Percentiles rank a stretch among this genome's conserved stretches.
Conservation (phyloP, 371 early-diverging fungal genomes). For the Rhizopus microsporus region DNA sequence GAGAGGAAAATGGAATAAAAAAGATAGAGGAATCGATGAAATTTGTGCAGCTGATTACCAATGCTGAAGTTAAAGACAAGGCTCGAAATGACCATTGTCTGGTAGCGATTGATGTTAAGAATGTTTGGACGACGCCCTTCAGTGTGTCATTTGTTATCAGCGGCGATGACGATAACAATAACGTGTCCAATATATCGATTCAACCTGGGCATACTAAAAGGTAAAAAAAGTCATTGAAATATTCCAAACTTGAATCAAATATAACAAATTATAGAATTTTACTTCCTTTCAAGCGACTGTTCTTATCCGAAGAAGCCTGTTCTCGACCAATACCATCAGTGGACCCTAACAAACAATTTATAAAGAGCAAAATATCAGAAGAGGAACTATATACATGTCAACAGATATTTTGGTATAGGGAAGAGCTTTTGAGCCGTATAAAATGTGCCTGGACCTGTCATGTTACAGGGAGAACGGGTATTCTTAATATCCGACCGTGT, state of each 20-base stretch:
- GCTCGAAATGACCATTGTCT: conserved; percentile 68
- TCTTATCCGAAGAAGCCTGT: conserved; percentile 50
- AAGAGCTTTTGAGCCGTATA: conserved; percentile 61
- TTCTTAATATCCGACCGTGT: conserved; percentile 52
- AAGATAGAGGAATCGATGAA: conserved; percentile 11
- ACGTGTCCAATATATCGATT: conserved; percentile 28
- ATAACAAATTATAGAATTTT: conserved; percentile 50
- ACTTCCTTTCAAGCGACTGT: conserved; percentile 68
- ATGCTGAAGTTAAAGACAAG: conserved; percentile 15
- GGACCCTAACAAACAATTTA: conserved; percentile 75
- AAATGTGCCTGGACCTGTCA: conserved; percentile 52
- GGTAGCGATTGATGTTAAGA: conserved; percentile 77
- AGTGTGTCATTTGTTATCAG: conserved; percentile 55
- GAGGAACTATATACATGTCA: conserved; percentile 61
- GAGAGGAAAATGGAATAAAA: neutral
- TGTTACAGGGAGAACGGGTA: conserved; percentile 50
- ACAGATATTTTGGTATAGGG: conserved; percentile 79
- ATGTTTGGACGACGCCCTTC: conserved; percentile 73
- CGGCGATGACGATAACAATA: conserved; percentile 43
- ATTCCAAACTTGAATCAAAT: no score
- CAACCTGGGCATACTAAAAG: conserved; percentile 43
- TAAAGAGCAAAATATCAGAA: conserved; percentile 50
- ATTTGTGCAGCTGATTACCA: conserved; percentile 10
- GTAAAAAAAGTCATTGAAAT: conserved; percentile 12
- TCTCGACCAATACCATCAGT: conserved; percentile 68